These are phyloP conservation scores for Alnus rubra DNA, from an alignment of 306 rosid genomes.

Conservation along the genomic window DNA sequence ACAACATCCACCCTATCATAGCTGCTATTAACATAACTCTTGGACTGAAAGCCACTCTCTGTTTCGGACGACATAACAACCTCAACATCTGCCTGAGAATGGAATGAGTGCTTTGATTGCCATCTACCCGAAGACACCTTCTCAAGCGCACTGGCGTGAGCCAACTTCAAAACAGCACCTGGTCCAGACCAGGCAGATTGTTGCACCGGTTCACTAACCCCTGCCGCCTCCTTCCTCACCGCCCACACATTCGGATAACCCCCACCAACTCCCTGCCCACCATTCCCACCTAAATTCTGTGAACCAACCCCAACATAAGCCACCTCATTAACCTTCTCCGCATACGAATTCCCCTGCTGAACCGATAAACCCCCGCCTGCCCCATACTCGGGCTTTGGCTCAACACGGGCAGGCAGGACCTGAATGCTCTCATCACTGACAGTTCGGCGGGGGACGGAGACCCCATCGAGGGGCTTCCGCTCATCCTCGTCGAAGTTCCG, in stretches of 20 bases:
- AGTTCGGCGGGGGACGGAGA: slow-evolving; percentile 63
- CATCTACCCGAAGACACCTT: slow-evolving; percentile 96
- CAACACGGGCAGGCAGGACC: slow-evolving; percentile 42
- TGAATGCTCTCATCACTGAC: slow-evolving; percentile 70
- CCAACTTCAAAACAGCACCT: slow-evolving; percentile 76
- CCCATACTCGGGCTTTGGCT: slow-evolving; percentile 56
- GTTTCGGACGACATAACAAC: slow-evolving; percentile 49
- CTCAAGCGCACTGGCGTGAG: slow-evolving; percentile 86
- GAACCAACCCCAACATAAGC: slow-evolving; percentile 39
- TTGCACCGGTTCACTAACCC: slow-evolving; percentile 49
- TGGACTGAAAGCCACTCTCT: slow-evolving; percentile 42
- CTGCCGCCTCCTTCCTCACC: slow-evolving; percentile 71
- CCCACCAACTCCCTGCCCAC: slow-evolving; percentile 50
- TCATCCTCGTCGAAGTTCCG: slow-evolving; percentile 98
- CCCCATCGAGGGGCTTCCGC: slow-evolving; percentile 85
- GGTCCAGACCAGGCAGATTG: slow-evolving; percentile 68
- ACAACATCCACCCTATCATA: slow-evolving; percentile 40
- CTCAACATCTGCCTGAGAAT: slow-evolving; percentile 62
- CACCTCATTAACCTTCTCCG: slow-evolving; percentile 55
- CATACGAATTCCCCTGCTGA: slow-evolving; percentile 55
- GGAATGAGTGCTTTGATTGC: slow-evolving; percentile 65
- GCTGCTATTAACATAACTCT: slow-evolving; percentile 35
- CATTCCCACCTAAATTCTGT: slow-evolving; percentile 46
- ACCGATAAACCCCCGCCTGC: slow-evolving; percentile 53
- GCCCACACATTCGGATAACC: slow-evolving; percentile 76